These are phyloP conservation scores for Nadsonia commutata DNA, from an alignment of 1,139 yeast genomes.

Conservation along the genomic window DNA sequence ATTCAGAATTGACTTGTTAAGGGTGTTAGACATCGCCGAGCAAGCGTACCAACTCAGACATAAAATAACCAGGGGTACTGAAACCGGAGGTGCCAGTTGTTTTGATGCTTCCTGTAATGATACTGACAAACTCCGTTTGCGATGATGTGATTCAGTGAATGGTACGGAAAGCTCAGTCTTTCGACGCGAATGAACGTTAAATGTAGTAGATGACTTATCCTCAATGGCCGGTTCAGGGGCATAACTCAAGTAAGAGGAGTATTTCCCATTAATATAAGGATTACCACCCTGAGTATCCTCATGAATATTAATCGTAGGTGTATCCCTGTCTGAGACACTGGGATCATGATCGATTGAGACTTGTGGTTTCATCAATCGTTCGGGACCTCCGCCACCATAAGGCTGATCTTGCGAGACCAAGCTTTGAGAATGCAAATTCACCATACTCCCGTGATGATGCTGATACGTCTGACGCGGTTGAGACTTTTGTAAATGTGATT, in stretches of 20 bases:
- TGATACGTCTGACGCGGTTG: neutral
- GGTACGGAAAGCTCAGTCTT: neutral
- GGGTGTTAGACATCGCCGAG: slow-evolving; percentile 70
- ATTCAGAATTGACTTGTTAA: slow-evolving; percentile 61
- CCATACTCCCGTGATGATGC: neutral
- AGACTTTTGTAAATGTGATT: neutral
- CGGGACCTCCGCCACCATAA: neutral
- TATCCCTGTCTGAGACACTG: neutral
- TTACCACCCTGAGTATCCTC: neutral
- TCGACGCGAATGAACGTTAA: neutral
- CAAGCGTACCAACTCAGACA: slow-evolving; percentile 69
- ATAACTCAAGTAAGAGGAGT: neutral
- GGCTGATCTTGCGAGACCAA: neutral
- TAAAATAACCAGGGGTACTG: slow-evolving; percentile 27
- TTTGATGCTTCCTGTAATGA: slow-evolving; percentile 20
- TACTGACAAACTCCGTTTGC: slow-evolving; percentile 13
- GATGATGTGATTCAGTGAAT: neutral
- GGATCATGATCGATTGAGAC: neutral
- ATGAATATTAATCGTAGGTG: neutral
- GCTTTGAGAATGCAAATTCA: neutral
- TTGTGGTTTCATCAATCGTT: neutral
- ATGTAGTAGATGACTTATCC: neutral
- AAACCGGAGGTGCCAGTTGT: slow-evolving; percentile 24
- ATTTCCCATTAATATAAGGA: neutral
- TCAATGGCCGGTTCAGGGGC: neutral